phyloP scores from a whole-genome alignment of 768 basidiomycete genomes.

The Termitomyces sp. region DNA sequence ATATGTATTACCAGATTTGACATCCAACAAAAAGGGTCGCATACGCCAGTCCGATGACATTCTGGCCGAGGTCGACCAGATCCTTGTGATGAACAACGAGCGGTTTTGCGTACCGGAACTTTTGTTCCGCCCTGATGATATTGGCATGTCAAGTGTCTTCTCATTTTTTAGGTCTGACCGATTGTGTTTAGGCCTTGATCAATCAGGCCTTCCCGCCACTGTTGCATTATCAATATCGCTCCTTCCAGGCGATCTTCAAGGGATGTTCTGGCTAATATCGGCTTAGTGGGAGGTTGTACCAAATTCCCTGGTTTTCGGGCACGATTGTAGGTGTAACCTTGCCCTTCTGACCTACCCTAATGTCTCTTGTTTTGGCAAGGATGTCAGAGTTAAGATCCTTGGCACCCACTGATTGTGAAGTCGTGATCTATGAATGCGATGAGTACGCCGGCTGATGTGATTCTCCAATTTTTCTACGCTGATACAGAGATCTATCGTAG shows the following conservation, averaged over 20 bases:
- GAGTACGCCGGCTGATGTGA: constrained; percentile 48
- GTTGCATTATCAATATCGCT: constrained; percentile 71
- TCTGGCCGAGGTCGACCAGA: constrained; percentile 51
- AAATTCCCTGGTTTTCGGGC: constrained; percentile 67
- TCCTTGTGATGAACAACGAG: constrained; percentile 87
- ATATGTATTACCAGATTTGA: constrained; percentile 88
- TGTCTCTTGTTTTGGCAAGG: constrained; percentile 33
- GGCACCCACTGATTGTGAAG: constrained; percentile 77
- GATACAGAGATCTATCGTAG: constrained; percentile 26
- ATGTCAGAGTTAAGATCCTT: constrained; percentile 68
- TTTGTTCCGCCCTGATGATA: constrained; percentile 84
- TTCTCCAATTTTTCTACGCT: constrained; percentile 4
- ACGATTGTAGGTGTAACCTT: constrained; percentile 57
- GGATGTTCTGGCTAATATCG: constrained; percentile 95
- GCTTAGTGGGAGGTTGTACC: constrained; percentile 79
- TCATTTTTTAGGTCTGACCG: constrained; percentile 18
- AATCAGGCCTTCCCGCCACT: constrained; percentile 71
- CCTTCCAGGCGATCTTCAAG: constrained; percentile 77
- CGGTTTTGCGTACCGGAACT: constrained; percentile 91
- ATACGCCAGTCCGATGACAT: constrained; percentile 50
- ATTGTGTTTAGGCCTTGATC: constrained; percentile 54
- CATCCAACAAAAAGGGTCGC: constrained; percentile 55
- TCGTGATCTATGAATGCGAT: constrained; percentile 63
- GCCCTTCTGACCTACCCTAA: background rate
- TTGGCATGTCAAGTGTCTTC: constrained; percentile 48